Evolutionary conservation across 2,329 filamentous ascomycete genomes (phyloP), one percentile per base, ranked within the genome.

Genomic region (Monilinia polystroma): DNA sequence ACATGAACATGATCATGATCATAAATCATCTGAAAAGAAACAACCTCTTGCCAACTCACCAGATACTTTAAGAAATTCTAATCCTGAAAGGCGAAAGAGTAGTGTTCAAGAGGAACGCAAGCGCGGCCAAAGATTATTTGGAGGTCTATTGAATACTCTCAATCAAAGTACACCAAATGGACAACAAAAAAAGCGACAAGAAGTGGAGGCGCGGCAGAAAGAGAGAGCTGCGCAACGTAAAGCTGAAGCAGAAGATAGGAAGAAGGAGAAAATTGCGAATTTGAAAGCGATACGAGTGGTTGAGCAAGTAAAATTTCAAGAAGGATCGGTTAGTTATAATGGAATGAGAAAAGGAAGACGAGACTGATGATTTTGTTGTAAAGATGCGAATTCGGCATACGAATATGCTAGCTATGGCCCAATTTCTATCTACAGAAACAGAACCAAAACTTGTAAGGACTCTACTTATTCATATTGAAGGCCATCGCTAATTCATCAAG

Each of bases 51-150:
- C 49, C 14, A 49, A 35, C 51, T 41, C 29, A 7, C 41, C 29
- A 58, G 63, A 51, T n/a, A 54, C 56, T 29, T 57, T 62, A 4
- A 56, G 58, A 47, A 71, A 70, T 63, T 55, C 43, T 53, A 64
- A 68, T 52, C 14, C 66, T 47, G 75, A 75, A 47, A 63, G 78
- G 62, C 79, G 81, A 62, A 79, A 77, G 70, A 81, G 76, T 66
- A 79, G 83, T 63, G 79, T 82, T 38, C 81, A 87, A 67, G 90
- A 96, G 74, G 94, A 98, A 76, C 92, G 89, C 77, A 92, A 91
- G 76, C 89, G 94, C 49, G 91, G 91, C 29, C 90, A 91, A 78
- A 86, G 94, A 64, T 82, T 98, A 68, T 97, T 97, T 76, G 93
- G 94, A 69, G 91, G 89, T 47, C 80, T 96, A 20, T 58, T 77